Base-by-base conservation (phyloP, 768 basidiomycete genomes). In the Phlegmacium glaucopus region DNA sequence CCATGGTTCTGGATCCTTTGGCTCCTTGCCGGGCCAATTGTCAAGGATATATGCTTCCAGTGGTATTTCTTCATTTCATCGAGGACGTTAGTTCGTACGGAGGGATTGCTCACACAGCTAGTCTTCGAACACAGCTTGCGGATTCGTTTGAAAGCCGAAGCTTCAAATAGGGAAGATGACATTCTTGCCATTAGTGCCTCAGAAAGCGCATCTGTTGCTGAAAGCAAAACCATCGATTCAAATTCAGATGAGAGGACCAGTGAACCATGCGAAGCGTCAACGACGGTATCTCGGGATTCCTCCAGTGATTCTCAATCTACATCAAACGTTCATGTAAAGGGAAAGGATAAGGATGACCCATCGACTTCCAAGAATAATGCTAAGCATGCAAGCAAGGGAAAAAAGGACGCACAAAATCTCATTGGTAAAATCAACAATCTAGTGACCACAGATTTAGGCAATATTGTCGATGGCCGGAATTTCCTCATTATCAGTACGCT, bases 361-460 rank as follows among this genome's bases (percentile, higher is more conserved):
- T 13, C n/a, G 1, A 30, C 16, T 32, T 18, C 9, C 11, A 17
- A 16, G 15, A n/a, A n/a, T n/a, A n/a, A n/a, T n/a, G n/a, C n/a
- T n/a, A n/a, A n/a, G n/a, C n/a, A n/a, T n/a, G n/a, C n/a, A n/a
- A n/a, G n/a, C n/a, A n/a, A n/a, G n/a, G n/a, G n/a, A n/a, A n/a
- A 2, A 11, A 9, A 16, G 2, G 67, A 65, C 41, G 61, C 64
- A 12, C 67, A 65, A 15, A 80, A 82, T 54, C 61, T 87, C n/a
- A 75, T 81, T 30, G 87, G 88, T 9, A 85, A 79, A 58, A 82
- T 90, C 59, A 88, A 83, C 61, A 89, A 87, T 44, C 13, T 32
- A 13, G 13, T 32, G 30, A 32, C 30, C 30, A n/a, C n/a, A n/a
- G n/a, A n/a, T n/a, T n/a, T n/a, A n/a, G n/a, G n/a, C n/a, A n/a